These are phyloP conservation scores for Ananas comosus DNA, from an alignment of 176 grass and related monocot genomes.

Conservation along the genomic window DNA sequence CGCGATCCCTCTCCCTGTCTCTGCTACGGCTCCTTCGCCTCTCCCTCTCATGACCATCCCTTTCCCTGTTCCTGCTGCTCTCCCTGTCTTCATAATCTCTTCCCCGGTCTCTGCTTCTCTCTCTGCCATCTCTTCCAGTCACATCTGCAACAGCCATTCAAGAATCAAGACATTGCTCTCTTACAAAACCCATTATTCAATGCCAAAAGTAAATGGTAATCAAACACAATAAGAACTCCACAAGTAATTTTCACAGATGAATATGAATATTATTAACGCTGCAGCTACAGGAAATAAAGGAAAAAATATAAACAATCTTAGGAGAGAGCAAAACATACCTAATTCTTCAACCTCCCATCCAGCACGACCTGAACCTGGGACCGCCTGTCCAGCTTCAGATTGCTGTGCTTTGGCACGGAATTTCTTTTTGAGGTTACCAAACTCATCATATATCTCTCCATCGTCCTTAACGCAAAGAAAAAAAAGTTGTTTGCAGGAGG, in stretches of 20 bases:
- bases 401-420: slow-evolving; percentile 76
- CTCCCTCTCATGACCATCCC: slow-evolving; percentile 39
- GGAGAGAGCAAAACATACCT: slow-evolving; percentile 28
- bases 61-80: slow-evolving; percentile 37
- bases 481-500: neutral
- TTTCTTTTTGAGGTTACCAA: slow-evolving; percentile 99
- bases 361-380: slow-evolving; percentile 63
- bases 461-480: slow-evolving; percentile 52
- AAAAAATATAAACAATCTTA: neutral
- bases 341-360: slow-evolving; percentile 63
- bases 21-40: slow-evolving; percentile 38
- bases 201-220: neutral
- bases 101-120: slow-evolving; percentile 38
- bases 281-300: neutral
- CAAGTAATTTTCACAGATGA: neutral
- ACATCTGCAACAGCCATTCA: slow-evolving; percentile 19
- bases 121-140: slow-evolving; percentile 26
- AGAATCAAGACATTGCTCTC: neutral
- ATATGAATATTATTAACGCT: neutral
- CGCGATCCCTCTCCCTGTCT: slow-evolving; percentile 38
- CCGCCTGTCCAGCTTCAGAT: slow-evolving; percentile 30
- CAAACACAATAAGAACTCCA: neutral
- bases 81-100: slow-evolving; percentile 40
- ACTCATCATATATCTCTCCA: slow-evolving; percentile 99
- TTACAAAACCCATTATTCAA: slow-evolving; percentile 2